Evolutionary conservation across 148 eudicot species (phyloP).

Genomic region (Fallopia convolvulus): DNA sequence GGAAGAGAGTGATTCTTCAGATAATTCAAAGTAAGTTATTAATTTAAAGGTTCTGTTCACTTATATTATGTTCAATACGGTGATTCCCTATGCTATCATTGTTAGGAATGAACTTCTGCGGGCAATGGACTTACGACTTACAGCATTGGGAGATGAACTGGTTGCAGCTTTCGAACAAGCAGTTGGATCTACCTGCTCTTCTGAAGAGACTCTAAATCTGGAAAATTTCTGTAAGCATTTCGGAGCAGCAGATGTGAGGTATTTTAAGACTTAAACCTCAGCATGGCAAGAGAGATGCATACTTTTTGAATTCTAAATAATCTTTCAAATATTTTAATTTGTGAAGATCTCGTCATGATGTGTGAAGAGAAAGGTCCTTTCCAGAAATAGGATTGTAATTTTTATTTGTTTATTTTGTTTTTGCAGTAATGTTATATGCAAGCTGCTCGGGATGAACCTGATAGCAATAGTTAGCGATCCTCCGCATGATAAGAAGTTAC

Average conservation of each 20-base stretch:
- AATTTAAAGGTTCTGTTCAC: background rate
- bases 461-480: constrained; percentile 20
- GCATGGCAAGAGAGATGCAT: background rate
- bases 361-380: background rate
- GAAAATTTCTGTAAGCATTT: constrained; percentile 58
- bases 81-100: constrained; percentile 3
- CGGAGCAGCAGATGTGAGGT: constrained; percentile 62
- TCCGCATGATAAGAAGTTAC: constrained; percentile 18
- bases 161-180: constrained; percentile 55
- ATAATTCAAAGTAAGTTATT: constrained; percentile 66
- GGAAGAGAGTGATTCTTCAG: constrained; percentile 54
- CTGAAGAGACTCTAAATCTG: constrained; percentile 42
- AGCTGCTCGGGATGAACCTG: constrained; percentile 40
- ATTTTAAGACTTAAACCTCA: constrained; percentile 13
- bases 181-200: constrained; percentile 41
- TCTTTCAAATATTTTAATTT: background rate
- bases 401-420: background rate
- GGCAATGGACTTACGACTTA: constrained; percentile 81
- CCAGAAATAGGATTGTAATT: background rate
- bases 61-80: background rate
- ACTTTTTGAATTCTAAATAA: background rate
- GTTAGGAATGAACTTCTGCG: constrained; percentile 83
- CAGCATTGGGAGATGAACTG: constrained; percentile 58
- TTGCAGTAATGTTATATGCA: constrained; percentile 52
- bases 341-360: background rate